phyloP scores from a whole-genome alignment of 495 filamentous ascomycete species.

The Aspergillus funiculosus region DNA sequence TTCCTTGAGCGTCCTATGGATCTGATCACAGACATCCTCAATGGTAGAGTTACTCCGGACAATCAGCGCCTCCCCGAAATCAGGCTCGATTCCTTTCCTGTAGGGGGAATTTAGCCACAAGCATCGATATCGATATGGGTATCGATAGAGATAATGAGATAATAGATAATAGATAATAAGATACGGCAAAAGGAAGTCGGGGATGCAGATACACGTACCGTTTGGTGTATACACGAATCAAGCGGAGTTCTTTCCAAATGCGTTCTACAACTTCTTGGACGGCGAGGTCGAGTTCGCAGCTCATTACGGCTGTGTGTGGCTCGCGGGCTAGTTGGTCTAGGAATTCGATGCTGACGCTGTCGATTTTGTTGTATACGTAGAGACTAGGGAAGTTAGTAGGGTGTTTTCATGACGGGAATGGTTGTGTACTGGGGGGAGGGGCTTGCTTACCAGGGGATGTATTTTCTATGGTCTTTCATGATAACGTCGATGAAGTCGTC shows the following conservation, averaged over 20 bases:
- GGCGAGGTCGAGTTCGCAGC: conserved; percentile 95
- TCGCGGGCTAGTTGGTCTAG: conserved; percentile 88
- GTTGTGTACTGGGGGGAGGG: background rate
- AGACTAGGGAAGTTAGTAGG: conserved; percentile 48
- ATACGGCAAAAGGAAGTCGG: background rate
- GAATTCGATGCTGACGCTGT: conserved; percentile 88
- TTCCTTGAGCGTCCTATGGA: conserved; percentile 93
- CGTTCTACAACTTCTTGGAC: conserved; percentile 92
- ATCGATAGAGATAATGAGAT: too few relatives aligned
- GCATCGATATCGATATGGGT: too few relatives aligned
- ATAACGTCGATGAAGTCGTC: conserved; percentile 99
- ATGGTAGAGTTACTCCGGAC: conserved; percentile 81
- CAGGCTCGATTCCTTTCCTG: conserved; percentile 81
- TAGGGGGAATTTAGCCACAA: too few relatives aligned
- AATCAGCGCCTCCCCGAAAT: conserved; percentile 90
- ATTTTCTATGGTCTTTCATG: conserved; percentile 97
- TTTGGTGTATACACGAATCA: conserved; percentile 96
- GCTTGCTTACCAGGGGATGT: conserved; percentile 66
- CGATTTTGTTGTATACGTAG: conserved; percentile 99
- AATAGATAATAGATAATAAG: conserved; percentile 1
- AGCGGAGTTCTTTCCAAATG: conserved; percentile 88
- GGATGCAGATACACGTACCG: conserved; percentile 36
- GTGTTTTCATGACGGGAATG: conserved; percentile 1
- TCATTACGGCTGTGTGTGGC: conserved; percentile 93
- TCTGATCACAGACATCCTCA: conserved; percentile 94